Percentiles rank a stretch among this genome's conserved stretches.
Conservation (phyloP, 1,284 basidiomycete species). For the Austroboletus niveus region DNA sequence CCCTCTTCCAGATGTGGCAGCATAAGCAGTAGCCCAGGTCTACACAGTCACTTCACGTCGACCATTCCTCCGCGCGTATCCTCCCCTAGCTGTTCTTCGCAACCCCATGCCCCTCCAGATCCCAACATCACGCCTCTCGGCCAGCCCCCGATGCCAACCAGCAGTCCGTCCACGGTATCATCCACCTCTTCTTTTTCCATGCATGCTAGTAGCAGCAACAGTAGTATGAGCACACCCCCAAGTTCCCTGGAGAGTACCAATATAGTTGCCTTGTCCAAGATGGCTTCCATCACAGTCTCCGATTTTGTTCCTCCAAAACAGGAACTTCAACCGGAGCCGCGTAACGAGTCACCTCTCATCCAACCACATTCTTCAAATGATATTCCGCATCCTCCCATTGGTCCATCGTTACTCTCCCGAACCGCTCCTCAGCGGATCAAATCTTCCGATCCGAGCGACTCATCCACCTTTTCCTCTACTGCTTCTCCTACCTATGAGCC, state of each 20-base stretch:
- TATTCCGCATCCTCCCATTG: slow-evolving; percentile 25
- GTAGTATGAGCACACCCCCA: slow-evolving; percentile 53
- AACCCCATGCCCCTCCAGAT: slow-evolving; percentile 6
- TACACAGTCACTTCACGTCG: slow-evolving; percentile 20
- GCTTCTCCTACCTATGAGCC: slow-evolving; percentile 26
- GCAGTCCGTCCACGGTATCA: slow-evolving; percentile 35
- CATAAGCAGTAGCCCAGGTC: slow-evolving; percentile 32
- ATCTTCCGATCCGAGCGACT: slow-evolving; percentile 29
- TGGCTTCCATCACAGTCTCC: slow-evolving; percentile 37
- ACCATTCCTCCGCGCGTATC: slow-evolving; percentile 5
- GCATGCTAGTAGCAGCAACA: slow-evolving; percentile 34
- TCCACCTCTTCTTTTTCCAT: slow-evolving; percentile 50
- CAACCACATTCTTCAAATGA: slow-evolving; percentile 22
- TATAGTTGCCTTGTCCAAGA: slow-evolving; percentile 43
- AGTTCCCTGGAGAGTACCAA: slow-evolving; percentile 49
- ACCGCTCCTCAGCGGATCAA: slow-evolving; percentile 49
- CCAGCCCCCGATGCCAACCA: slow-evolving; percentile 30
- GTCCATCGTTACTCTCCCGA: slow-evolving; percentile 65
- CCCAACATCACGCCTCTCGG: slow-evolving; percentile 22
- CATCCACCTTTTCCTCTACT: slow-evolving; percentile 26
- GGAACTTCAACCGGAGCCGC: background rate
- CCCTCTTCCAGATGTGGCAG: slow-evolving; percentile 51
- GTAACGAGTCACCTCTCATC: slow-evolving; percentile 25
- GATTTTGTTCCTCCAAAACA: slow-evolving; percentile 13
- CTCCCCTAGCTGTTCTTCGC: slow-evolving; percentile 1